A percentile compares a stretch with the other conserved stretches of the same genome.
These are phyloP conservation scores for Dianthus caryophyllus DNA, from an alignment of 148 eudicot species.

Conservation along the genomic window DNA sequence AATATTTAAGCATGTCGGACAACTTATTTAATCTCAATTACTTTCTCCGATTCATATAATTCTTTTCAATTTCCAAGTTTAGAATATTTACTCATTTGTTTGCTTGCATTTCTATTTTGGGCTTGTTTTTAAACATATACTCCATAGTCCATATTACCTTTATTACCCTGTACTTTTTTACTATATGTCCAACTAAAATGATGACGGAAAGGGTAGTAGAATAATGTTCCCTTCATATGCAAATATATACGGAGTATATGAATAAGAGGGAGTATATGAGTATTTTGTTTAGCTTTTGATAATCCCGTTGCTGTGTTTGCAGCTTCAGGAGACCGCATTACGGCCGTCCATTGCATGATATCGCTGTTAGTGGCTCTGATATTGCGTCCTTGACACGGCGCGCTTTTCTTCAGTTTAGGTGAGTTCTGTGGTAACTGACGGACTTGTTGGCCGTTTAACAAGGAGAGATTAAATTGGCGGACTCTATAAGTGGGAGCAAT, in stretches of 20 bases:
- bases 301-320: conserved; percentile 24
- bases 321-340: conserved; percentile 49
- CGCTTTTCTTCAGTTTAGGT: conserved; percentile 24
- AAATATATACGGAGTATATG: too few species aligned
- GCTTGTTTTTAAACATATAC: too few species aligned
- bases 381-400: conserved; percentile 37
- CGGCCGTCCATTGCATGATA: conserved; percentile 36
- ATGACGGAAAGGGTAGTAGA: too few species aligned
- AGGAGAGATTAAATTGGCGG: conserved; percentile 37
- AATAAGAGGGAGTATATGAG: too few species aligned
- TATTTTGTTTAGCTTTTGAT: conserved; percentile 10
- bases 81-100: too few species aligned
- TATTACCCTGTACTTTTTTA: too few species aligned
- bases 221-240: too few species aligned
- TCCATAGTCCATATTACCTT: too few species aligned
- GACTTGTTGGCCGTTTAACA: conserved; percentile 28
- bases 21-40: neutral
- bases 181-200: too few species aligned
- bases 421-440: conserved; percentile 29
- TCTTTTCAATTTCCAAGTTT: too few species aligned
- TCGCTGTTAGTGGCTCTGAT: conserved; percentile 38
- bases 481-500: conserved; percentile 60
- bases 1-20: neutral
- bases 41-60: too few species aligned
- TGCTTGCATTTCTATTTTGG: too few species aligned